A percentile compares a stretch with the other conserved stretches of the same genome.
phyloP scores from a whole-genome alignment of 306 rosid genomes.

The Cucurbita pepo region DNA sequence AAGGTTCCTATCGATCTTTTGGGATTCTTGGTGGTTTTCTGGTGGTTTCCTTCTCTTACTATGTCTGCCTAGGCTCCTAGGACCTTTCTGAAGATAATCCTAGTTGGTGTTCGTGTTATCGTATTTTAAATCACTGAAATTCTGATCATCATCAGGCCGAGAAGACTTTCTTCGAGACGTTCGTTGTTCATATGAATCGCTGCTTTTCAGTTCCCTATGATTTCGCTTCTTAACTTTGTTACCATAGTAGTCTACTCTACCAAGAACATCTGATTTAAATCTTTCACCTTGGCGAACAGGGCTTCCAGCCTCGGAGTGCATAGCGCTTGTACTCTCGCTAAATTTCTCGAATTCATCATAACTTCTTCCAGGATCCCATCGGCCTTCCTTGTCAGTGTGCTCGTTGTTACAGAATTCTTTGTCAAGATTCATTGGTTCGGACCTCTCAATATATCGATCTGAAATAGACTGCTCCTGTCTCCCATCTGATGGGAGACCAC shows the following conservation, averaged over 20 bases:
- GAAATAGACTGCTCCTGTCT: not conserved
- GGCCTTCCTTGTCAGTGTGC: not conserved
- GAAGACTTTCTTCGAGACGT: not conserved
- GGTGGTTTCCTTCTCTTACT: not conserved
- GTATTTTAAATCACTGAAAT: not conserved
- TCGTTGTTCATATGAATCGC: not conserved
- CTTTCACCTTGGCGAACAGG: not conserved
- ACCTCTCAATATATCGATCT: not conserved
- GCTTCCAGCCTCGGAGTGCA: not conserved
- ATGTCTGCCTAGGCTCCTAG: not conserved
- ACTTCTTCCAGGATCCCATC: slow-evolving; percentile 5
- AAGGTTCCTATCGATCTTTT: not conserved
- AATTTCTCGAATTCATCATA: not conserved
- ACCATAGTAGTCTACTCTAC: not conserved
- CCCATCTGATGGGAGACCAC: not conserved
- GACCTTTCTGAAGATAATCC: not conserved
- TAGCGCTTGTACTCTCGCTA: not conserved
- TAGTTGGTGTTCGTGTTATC: not conserved
- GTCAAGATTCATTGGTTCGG: not conserved
- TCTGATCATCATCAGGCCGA: not conserved
- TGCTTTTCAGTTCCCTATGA: not conserved
- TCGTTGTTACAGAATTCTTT: not conserved
- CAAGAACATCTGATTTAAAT: not conserved
- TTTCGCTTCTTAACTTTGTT: not conserved
- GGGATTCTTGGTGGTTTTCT: not conserved